A percentile compares a stretch with the other conserved stretches of the same genome.
phyloP scores from a whole-genome alignment of 2,329 filamentous ascomycete genomes.

The Zasmidium cellare region DNA sequence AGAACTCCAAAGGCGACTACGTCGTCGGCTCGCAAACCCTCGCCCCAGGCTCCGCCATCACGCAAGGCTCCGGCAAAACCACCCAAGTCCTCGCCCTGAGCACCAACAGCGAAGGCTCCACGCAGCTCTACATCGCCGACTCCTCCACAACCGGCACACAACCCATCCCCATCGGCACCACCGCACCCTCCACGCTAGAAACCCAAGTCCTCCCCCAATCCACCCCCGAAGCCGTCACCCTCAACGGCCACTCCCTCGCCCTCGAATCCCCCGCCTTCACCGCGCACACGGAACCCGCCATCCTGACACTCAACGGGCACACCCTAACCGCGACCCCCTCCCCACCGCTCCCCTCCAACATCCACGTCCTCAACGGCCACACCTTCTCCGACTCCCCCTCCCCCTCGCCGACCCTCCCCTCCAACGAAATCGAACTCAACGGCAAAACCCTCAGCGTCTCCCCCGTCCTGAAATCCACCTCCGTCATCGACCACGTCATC shows the following conservation, averaged over 20 bases:
- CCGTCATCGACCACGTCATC: background rate
- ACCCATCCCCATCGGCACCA: background rate
- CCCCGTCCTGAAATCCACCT: background rate
- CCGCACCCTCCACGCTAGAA: background rate
- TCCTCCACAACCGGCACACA: slow-evolving; percentile 6
- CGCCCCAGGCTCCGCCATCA: slow-evolving; percentile 8
- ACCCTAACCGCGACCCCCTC: background rate
- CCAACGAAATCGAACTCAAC: background rate
- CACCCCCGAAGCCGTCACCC: background rate
- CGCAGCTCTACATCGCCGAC: slow-evolving; percentile 11
- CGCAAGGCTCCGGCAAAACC: slow-evolving; percentile 3
- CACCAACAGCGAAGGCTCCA: background rate
- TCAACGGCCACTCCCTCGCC: slow-evolving; percentile 4
- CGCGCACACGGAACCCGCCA: background rate
- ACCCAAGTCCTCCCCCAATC: background rate
- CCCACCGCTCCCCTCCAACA: background rate
- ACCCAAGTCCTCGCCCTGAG: slow-evolving; percentile 12
- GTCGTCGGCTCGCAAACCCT: slow-evolving; percentile 17
- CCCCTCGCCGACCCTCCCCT: background rate
- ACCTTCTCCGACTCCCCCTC: background rate
- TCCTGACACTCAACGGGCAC: background rate
- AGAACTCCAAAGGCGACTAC: slow-evolving; percentile 16
- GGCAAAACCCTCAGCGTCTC: background rate
- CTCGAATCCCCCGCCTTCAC: background rate
- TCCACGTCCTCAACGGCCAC: background rate